Conservation (phyloP, 2,329 filamentous ascomycete genomes). For the Fragosphaeria purpurea region DNA sequence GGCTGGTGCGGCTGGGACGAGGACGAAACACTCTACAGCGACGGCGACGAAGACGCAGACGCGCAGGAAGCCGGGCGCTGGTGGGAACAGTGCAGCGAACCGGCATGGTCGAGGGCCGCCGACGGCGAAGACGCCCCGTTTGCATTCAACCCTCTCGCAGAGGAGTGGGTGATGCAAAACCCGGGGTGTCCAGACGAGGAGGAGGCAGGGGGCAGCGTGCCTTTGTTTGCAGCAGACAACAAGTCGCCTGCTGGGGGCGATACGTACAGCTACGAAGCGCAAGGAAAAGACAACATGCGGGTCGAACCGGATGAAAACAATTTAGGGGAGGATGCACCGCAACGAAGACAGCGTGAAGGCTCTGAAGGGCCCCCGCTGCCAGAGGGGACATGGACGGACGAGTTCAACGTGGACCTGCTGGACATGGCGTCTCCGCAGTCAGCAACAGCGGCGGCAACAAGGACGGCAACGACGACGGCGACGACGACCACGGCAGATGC, state of each 20-base stretch:
- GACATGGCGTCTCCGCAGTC: background rate
- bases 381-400: background rate
- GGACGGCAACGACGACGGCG: background rate
- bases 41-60: background rate
- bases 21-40: background rate
- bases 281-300: too few relatives aligned
- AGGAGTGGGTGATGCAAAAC: too few relatives aligned
- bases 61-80: background rate
- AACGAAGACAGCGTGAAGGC: background rate
- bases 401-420: background rate
- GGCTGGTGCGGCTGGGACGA: constrained; percentile 10
- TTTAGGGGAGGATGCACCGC: background rate
- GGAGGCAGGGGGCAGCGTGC: too few relatives aligned
- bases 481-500: background rate
- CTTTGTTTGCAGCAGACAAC: too few relatives aligned
- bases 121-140: too few relatives aligned
- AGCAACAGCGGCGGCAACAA: too few relatives aligned
- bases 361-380: background rate
- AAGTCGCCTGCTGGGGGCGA: too few relatives aligned
- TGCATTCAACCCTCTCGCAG: too few relatives aligned
- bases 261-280: too few relatives aligned
- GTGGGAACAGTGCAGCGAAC: background rate
- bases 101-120: too few relatives aligned
- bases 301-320: too few relatives aligned
- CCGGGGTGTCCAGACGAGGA: too few relatives aligned